These are phyloP conservation scores for Aspergillus ibericus DNA, from an alignment of 2,329 filamentous ascomycete genomes.

Conservation along the genomic window DNA sequence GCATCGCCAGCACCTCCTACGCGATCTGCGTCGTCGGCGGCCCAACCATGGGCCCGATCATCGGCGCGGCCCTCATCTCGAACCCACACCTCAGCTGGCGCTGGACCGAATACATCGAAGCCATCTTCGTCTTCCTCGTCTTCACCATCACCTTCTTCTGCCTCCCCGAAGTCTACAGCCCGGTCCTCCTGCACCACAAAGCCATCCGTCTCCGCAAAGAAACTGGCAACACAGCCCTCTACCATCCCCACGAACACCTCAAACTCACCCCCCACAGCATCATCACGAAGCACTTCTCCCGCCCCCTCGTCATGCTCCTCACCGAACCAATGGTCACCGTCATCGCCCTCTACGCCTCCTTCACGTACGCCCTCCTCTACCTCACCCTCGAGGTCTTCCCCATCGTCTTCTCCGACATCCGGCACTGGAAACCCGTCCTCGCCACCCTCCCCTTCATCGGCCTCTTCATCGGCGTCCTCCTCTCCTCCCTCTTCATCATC, in stretches of 20 bases:
- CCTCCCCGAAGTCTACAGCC: conserved; percentile 44
- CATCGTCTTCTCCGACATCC: conserved; percentile 60
- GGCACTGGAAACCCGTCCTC: conserved; percentile 58
- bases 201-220: conserved; percentile 40
- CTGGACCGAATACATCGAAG: conserved; percentile 44
- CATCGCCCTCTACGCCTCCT: conserved; percentile 26
- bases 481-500: conserved; percentile 55
- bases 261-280: conserved; percentile 44
- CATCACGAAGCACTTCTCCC: conserved; percentile 25
- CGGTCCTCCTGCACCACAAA: conserved; percentile 42
- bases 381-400: conserved; percentile 57
- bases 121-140: conserved; percentile 39
- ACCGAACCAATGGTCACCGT: conserved; percentile 21
- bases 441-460: conserved; percentile 62
- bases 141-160: conserved; percentile 26
- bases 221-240: conserved; percentile 42
- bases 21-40: conserved; percentile 44
- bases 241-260: conserved; percentile 48
- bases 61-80: conserved; percentile 40
- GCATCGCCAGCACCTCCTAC: conserved; percentile 42
- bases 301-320: conserved; percentile 22
- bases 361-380: conserved; percentile 30
- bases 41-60: conserved; percentile 43
- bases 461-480: conserved; percentile 58
- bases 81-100: conserved; percentile 24